These are phyloP conservation scores for Malassezia sp. DNA, from an alignment of 1,284 basidiomycete genomes.

Conservation along the genomic window DNA sequence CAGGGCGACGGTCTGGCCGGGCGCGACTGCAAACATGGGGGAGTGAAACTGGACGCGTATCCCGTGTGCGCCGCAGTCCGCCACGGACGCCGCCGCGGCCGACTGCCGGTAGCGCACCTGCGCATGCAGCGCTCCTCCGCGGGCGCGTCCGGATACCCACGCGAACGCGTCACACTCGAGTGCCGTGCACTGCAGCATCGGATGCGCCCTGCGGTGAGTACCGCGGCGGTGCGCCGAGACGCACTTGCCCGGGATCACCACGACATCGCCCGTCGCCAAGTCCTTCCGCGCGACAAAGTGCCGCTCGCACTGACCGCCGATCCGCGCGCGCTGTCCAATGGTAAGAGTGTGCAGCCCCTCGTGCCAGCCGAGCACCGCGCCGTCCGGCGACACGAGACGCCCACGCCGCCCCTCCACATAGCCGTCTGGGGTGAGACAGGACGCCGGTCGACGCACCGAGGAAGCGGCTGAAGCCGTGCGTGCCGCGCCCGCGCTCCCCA, in stretches of 20 bases:
- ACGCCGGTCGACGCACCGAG: no score
- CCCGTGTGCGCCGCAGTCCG: not conserved
- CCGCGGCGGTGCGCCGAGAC: slow-evolving; percentile 40
- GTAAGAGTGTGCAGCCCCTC: slow-evolving; percentile 76
- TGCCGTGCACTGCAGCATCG: slow-evolving; percentile 53
- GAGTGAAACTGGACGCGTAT: slow-evolving; percentile 51
- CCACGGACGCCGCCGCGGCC: slow-evolving; percentile 52
- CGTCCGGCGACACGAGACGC: slow-evolving; percentile 58
- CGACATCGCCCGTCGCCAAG: slow-evolving; percentile 54
- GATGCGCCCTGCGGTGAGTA: slow-evolving; percentile 58
- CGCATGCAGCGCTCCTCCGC: slow-evolving; percentile 55
- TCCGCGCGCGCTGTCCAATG: slow-evolving; percentile 65
- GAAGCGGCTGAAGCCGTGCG: slow-evolving; percentile 17
- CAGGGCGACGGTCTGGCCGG: slow-evolving; percentile 66
- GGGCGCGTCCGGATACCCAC: slow-evolving; percentile 26
- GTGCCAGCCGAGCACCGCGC: slow-evolving; percentile 57
- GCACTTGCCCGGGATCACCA: slow-evolving; percentile 65
- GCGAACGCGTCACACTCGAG: slow-evolving; percentile 17
- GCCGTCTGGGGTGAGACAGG: no score
- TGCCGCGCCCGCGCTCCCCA: slow-evolving; percentile 57
- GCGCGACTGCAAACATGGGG: slow-evolving; percentile 61
- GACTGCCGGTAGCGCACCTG: slow-evolving; percentile 65
- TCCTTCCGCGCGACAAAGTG: slow-evolving; percentile 72
- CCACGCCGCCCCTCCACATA: slow-evolving; percentile 64
- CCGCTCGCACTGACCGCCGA: slow-evolving; percentile 57